These are phyloP conservation scores for Corylus heterophylla DNA, from an alignment of 306 rosid genomes.

Conservation along the genomic window DNA sequence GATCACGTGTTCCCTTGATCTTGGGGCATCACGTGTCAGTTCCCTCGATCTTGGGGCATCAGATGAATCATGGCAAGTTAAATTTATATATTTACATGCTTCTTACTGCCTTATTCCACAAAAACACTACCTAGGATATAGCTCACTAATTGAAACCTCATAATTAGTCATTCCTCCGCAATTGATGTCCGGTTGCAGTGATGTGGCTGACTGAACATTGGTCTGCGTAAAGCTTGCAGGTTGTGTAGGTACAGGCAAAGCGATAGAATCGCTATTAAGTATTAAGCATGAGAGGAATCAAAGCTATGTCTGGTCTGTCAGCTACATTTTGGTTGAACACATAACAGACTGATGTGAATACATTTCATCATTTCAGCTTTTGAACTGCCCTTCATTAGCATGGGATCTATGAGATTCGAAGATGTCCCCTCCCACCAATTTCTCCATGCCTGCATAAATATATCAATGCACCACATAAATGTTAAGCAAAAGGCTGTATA, in stretches of 20 bases:
- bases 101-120: too few species aligned
- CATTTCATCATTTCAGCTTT: conserved; percentile 28
- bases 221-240: conserved; percentile 13
- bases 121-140: conserved; percentile 11
- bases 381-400: neutral
- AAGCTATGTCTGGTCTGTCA: conserved; percentile 42
- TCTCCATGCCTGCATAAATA: conserved; percentile 24
- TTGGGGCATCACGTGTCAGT: too few species aligned
- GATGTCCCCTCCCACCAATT: conserved; percentile 16
- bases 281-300: conserved; percentile 30
- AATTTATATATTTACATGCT: too few species aligned
- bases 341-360: conserved; percentile 55
- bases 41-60: too few species aligned
- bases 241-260: conserved; percentile 25
- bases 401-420: conserved; percentile 14
- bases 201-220: neutral
- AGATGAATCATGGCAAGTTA: too few species aligned
- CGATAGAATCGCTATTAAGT: conserved; percentile 12
- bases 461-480: too few species aligned
- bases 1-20: too few species aligned
- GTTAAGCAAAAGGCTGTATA: too few species aligned
- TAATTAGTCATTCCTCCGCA: neutral
- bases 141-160: conserved; percentile 5
- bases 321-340: conserved; percentile 49
- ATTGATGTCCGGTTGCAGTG: neutral